Percentiles rank a stretch among this genome's conserved stretches.
Conservation (phyloP, 345 rosid genomes). For the Bruguiera gymnorhiza region DNA sequence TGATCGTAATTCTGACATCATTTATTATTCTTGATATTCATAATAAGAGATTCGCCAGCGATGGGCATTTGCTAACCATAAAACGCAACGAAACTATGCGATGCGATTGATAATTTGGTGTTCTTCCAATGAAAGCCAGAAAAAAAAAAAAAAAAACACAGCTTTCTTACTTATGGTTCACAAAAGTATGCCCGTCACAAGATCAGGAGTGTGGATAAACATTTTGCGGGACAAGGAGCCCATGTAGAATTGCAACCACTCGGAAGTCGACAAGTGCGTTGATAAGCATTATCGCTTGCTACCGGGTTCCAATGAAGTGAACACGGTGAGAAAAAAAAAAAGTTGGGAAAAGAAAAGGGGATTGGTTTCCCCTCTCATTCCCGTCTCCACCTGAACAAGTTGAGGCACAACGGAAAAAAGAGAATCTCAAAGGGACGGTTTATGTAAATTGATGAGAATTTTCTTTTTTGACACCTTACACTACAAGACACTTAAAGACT, state of each 20-base stretch:
- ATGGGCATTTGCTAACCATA: too few species aligned
- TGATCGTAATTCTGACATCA: too few species aligned
- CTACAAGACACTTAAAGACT: background rate
- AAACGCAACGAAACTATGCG: too few species aligned
- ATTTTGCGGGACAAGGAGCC: constrained; percentile 19
- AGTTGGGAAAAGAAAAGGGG: background rate
- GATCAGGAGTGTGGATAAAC: background rate
- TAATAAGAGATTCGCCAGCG: too few species aligned
- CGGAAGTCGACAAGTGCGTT: constrained; percentile 10
- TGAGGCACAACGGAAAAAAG: background rate
- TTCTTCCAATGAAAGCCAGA: too few species aligned
- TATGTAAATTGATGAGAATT: background rate
- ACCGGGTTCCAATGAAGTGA: background rate
- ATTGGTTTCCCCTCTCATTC: background rate
- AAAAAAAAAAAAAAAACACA: too few species aligned
- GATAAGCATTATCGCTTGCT: constrained; percentile 19
- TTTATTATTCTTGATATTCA: background rate
- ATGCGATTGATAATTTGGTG: too few species aligned
- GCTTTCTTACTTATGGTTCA: background rate
- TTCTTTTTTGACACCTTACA: background rate
- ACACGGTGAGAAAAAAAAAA: background rate
- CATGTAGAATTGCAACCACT: background rate
- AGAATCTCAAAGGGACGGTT: constrained; percentile 2
- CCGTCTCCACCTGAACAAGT: constrained; percentile 15
- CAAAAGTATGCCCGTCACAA: background rate